These are phyloP conservation scores for Apiospora sp. DNA, from an alignment of 2,329 filamentous ascomycete species.

Conservation along the genomic window DNA sequence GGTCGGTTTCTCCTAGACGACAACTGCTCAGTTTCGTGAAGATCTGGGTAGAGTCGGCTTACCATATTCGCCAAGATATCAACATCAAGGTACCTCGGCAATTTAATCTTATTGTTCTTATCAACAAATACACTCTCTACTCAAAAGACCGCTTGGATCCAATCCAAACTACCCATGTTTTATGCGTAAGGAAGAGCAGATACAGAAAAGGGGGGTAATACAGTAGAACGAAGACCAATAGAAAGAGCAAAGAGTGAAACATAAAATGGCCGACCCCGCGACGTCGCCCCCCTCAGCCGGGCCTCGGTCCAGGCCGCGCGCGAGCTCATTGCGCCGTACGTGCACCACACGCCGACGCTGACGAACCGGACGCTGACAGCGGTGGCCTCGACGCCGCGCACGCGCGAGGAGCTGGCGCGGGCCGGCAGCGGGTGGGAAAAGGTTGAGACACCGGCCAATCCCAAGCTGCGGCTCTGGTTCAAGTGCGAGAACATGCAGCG, in stretches of 20 bases:
- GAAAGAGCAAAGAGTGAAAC: constrained; percentile 35
- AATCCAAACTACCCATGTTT: neutral
- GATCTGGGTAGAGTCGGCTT: constrained; percentile 8
- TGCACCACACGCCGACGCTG: constrained; percentile 85
- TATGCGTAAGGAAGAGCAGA: neutral
- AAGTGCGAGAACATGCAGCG: constrained; percentile 95
- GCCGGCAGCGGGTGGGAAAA: constrained; percentile 62
- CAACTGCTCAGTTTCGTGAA: neutral
- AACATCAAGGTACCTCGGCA: neutral
- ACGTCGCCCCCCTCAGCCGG: constrained; percentile 73
- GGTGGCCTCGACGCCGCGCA: constrained; percentile 73
- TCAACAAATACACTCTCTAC: neutral
- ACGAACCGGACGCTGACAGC: constrained; percentile 78
- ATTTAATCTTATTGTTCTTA: neutral
- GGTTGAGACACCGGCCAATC: constrained; percentile 57
- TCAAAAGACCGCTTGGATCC: neutral
- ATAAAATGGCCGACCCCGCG: constrained; percentile 60
- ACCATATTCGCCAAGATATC: neutral
- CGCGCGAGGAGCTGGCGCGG: constrained; percentile 61
- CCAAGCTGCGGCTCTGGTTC: constrained; percentile 81
- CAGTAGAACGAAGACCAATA: neutral
- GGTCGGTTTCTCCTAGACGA: neutral
- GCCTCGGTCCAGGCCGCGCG: constrained; percentile 76
- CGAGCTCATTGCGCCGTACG: constrained; percentile 73
- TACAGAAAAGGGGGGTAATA: neutral